Conservation (phyloP, 2,329 filamentous ascomycete species). For the Cordyceps pruinosa region DNA sequence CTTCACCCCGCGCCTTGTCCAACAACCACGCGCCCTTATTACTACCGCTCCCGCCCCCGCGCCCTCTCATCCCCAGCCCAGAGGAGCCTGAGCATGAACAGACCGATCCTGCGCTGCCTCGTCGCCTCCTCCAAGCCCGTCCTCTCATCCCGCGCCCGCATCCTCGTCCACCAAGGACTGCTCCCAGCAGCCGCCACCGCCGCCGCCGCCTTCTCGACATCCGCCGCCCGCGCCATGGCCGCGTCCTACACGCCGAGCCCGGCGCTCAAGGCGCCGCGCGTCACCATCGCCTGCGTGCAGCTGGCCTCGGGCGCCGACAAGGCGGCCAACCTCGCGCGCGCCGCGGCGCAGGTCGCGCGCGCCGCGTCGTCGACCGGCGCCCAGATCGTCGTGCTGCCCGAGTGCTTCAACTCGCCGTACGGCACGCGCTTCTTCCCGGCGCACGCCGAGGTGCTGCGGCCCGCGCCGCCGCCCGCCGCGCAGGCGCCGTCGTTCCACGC, state of each 20-base stretch:
- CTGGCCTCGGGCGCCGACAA: slow-evolving; percentile 79
- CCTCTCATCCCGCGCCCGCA: background rate
- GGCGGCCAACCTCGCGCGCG: slow-evolving; percentile 71
- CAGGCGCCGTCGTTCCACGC: slow-evolving; percentile 82
- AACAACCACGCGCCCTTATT: background rate
- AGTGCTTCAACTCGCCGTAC: slow-evolving; percentile 99
- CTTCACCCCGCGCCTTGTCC: background rate
- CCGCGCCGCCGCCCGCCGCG: slow-evolving; percentile 62
- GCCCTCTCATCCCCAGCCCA: background rate
- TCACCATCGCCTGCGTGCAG: slow-evolving; percentile 78
- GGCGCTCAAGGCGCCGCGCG: slow-evolving; percentile 60
- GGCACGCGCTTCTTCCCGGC: slow-evolving; percentile 82
- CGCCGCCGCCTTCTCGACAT: background rate
- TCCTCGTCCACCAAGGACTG: background rate
- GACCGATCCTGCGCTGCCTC: background rate
- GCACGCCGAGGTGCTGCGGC: slow-evolving; percentile 82
- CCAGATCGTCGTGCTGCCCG: slow-evolving; percentile 82
- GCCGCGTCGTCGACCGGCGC: slow-evolving; percentile 65
- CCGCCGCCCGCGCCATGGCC: slow-evolving; percentile 1
- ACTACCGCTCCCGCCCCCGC: background rate
- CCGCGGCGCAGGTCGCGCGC: slow-evolving; percentile 74
- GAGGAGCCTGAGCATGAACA: background rate
- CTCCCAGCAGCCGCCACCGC: background rate
- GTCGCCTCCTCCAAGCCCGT: background rate
- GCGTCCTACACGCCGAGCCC: slow-evolving; percentile 3